phyloP scores from a whole-genome alignment of 2,329 filamentous ascomycete species.

The Ophiostoma ulmi region DNA sequence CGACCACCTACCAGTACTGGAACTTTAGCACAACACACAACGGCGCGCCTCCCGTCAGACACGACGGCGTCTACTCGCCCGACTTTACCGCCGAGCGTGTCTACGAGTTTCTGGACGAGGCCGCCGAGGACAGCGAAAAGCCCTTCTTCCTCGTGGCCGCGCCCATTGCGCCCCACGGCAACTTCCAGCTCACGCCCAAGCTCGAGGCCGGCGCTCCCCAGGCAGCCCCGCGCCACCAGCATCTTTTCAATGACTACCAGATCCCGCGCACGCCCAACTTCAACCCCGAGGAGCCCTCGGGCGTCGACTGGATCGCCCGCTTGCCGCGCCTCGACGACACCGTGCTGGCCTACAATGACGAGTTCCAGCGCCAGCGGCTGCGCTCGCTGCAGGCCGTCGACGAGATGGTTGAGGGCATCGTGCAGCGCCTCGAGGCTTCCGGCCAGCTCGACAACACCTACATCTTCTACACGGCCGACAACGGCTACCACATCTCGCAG shows the following conservation, averaged over 20 bases:
- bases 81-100: slow-evolving; percentile 13
- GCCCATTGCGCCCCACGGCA: slow-evolving; percentile 61
- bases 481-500: slow-evolving; percentile 55
- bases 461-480: slow-evolving; percentile 49
- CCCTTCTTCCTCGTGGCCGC: slow-evolving; percentile 65
- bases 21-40: slow-evolving; percentile 57
- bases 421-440: slow-evolving; percentile 41
- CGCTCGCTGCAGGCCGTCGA: slow-evolving; percentile 51
- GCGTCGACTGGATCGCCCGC: slow-evolving; percentile 43
- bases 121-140: slow-evolving; percentile 42
- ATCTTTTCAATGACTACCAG: slow-evolving; percentile 55
- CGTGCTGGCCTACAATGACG: slow-evolving; percentile 45
- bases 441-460: slow-evolving; percentile 58
- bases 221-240: slow-evolving; percentile 53
- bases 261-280: slow-evolving; percentile 60
- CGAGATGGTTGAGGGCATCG: slow-evolving; percentile 46
- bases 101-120: slow-evolving; percentile 47
- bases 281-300: slow-evolving; percentile 52
- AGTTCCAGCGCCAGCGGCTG: slow-evolving; percentile 48
- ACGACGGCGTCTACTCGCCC: slow-evolving; percentile 45
- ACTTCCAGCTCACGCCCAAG: slow-evolving; percentile 35
- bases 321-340: slow-evolving; percentile 40
- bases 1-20: slow-evolving; percentile 58
- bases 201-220: slow-evolving; percentile 33
- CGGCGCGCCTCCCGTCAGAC: slow-evolving; percentile 47